Conservation (phyloP, 768 basidiomycete genomes). For the Leucocoprinus leucothites region DNA sequence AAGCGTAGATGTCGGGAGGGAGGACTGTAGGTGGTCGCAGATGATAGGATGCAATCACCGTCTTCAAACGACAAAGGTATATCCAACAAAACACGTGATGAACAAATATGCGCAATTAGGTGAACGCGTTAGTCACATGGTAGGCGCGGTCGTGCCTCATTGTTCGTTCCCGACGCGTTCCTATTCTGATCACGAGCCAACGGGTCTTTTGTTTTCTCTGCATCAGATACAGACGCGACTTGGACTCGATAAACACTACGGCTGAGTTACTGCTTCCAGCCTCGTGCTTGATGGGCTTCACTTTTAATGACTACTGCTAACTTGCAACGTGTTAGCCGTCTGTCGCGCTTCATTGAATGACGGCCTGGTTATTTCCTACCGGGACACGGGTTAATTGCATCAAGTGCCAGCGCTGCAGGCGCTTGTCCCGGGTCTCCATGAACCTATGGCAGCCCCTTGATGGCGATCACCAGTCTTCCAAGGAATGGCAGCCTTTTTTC, state of each 20-base stretch:
- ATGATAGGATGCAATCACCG: slow-evolving; percentile 23
- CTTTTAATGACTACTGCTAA: neutral
- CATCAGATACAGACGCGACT: slow-evolving; percentile 2
- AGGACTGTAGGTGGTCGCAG: slow-evolving; percentile 20
- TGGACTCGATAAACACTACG: neutral
- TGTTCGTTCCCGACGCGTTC: neutral
- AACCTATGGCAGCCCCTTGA: too few relatives aligned
- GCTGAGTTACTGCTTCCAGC: neutral
- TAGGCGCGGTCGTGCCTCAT: slow-evolving; percentile 10
- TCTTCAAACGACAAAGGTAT: slow-evolving; percentile 21
- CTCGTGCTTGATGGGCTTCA: neutral
- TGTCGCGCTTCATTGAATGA: too few relatives aligned
- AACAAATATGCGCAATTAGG: slow-evolving; percentile 22
- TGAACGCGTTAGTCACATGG: slow-evolving; percentile 37
- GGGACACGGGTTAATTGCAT: neutral
- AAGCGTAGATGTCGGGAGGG: slow-evolving; percentile 13
- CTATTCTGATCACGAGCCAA: neutral
- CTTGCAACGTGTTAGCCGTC: neutral
- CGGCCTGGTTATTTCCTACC: neutral
- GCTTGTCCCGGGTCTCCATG: too few relatives aligned
- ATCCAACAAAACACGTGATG: slow-evolving; percentile 46
- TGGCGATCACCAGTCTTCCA: too few relatives aligned
- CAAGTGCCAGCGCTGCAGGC: too few relatives aligned
- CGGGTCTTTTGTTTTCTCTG: neutral
- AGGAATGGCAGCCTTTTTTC: too few relatives aligned